Conservation (phyloP, 2,329 filamentous ascomycete genomes). For the Talaromyces amestolkiae region DNA sequence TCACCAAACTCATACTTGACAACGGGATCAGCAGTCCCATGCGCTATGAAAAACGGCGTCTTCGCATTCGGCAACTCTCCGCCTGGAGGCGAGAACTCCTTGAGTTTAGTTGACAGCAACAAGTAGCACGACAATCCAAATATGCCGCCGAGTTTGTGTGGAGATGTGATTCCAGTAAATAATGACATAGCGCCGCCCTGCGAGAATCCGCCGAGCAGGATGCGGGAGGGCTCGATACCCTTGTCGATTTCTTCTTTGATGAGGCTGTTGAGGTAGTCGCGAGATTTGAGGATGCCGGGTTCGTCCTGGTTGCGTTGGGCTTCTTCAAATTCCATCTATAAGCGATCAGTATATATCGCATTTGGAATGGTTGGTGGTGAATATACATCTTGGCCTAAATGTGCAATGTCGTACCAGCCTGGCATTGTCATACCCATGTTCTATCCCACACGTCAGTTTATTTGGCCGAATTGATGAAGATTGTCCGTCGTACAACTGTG, state of each 20-base stretch:
- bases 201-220: slow-evolving; percentile 67
- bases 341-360: not conserved
- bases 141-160: slow-evolving; percentile 78
- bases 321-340: slow-evolving; percentile 43
- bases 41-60: slow-evolving; percentile 84
- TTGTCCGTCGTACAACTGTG: slow-evolving; percentile 62
- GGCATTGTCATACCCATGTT: slow-evolving; percentile 78
- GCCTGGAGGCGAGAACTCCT: slow-evolving; percentile 52
- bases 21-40: slow-evolving; percentile 74
- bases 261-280: slow-evolving; percentile 72
- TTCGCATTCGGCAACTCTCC: slow-evolving; percentile 62
- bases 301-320: slow-evolving; percentile 51
- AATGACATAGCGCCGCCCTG: slow-evolving; percentile 86
- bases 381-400: slow-evolving; percentile 43
- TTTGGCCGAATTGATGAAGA: not conserved
- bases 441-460: slow-evolving; percentile 40
- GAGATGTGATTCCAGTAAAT: slow-evolving; percentile 72
- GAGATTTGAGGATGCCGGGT: slow-evolving; percentile 68
- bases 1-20: slow-evolving; percentile 69
- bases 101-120: slow-evolving; percentile 64
- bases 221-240: slow-evolving; percentile 77
- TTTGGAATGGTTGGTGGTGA: not conserved
- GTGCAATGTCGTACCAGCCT: slow-evolving; percentile 56
- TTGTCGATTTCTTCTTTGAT: slow-evolving; percentile 77
- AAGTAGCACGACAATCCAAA: slow-evolving; percentile 83